Percentiles rank a stretch among this genome's conserved stretches.
Evolutionary conservation across 1,284 basidiomycete species (phyloP).

Genomic region (Hypsizygus ulmarius): DNA sequence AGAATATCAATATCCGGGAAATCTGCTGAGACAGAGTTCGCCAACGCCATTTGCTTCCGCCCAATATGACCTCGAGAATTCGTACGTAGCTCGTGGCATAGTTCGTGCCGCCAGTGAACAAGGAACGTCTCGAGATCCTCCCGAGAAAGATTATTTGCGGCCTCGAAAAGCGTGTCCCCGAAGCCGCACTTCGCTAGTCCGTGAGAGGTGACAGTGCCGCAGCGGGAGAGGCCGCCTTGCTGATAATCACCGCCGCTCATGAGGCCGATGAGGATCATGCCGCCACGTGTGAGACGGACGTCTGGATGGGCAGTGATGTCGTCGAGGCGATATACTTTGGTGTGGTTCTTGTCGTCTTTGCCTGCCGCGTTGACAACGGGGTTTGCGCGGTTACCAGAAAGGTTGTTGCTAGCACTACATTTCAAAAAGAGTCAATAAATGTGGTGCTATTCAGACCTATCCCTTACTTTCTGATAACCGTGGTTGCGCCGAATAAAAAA

Average conservation of each 20-base stretch:
- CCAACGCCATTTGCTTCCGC: conserved; percentile 58
- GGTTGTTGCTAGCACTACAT: conserved; percentile 65
- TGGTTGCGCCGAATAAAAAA: conserved; percentile 84
- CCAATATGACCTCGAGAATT: conserved; percentile 63
- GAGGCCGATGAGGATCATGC: conserved; percentile 83
- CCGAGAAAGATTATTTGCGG: conserved; percentile 50
- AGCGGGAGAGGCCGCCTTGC: conserved; percentile 60
- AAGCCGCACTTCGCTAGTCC: conserved; percentile 73
- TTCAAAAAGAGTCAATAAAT: conserved; percentile 4
- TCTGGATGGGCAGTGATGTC: conserved; percentile 53
- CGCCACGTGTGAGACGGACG: conserved; percentile 66
- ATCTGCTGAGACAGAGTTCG: conserved; percentile 55
- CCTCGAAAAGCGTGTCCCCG: conserved; percentile 63
- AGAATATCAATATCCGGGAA: conserved; percentile 72
- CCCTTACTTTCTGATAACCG: conserved; percentile 64
- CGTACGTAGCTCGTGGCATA: conserved; percentile 69
- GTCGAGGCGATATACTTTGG: conserved; percentile 58
- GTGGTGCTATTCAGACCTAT: background rate
- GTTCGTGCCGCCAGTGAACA: conserved; percentile 56
- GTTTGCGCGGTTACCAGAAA: conserved; percentile 66
- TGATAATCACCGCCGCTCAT: conserved; percentile 92
- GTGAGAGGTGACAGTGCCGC: conserved; percentile 60
- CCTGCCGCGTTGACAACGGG: conserved; percentile 61
- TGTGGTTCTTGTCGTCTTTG: conserved; percentile 73
- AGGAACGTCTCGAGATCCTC: conserved; percentile 55